Percentiles rank a stretch among this genome's conserved stretches.
These are phyloP conservation scores for Lyophyllum shimeji DNA, from an alignment of 768 basidiomycete species.

Conservation along the genomic window DNA sequence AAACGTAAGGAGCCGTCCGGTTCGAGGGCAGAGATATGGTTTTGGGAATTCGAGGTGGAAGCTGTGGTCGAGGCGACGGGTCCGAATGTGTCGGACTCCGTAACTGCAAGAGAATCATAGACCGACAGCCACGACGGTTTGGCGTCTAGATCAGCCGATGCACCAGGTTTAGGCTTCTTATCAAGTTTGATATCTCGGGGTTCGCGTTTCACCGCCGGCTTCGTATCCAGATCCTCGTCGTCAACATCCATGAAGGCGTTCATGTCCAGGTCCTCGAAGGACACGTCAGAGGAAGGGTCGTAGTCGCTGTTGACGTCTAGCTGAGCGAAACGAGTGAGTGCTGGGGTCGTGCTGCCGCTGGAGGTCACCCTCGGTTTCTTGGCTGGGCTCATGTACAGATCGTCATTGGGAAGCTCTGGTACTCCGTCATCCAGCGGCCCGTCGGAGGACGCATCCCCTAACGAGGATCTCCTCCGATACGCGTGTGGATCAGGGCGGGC, in stretches of 20 bases:
- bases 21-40: conserved; percentile 64
- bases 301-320: conserved; percentile 58
- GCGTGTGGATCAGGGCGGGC: conserved; percentile 24
- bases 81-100: conserved; percentile 60
- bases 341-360: conserved; percentile 48
- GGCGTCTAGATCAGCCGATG: conserved; percentile 40
- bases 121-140: conserved; percentile 71
- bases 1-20: conserved; percentile 83
- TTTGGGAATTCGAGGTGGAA: conserved; percentile 30
- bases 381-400: conserved; percentile 62
- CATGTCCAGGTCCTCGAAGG: conserved; percentile 59
- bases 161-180: conserved; percentile 11
- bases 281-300: conserved; percentile 37
- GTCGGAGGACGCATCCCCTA: conserved; percentile 48
- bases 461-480: conserved; percentile 32
- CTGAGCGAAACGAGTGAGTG: conserved; percentile 55
- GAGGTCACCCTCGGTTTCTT: conserved; percentile 54
- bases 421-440: conserved; percentile 36
- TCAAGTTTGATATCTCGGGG: conserved; percentile 23
- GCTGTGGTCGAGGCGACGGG: conserved; percentile 35
- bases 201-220: conserved; percentile 33
- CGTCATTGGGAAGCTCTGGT: conserved; percentile 53
- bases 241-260: conserved; percentile 63
- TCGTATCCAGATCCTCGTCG: conserved; percentile 43
- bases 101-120: conserved; percentile 69